phyloP scores from a whole-genome alignment of 2,329 filamentous ascomycete genomes.

The Alternaria infectoria region DNA sequence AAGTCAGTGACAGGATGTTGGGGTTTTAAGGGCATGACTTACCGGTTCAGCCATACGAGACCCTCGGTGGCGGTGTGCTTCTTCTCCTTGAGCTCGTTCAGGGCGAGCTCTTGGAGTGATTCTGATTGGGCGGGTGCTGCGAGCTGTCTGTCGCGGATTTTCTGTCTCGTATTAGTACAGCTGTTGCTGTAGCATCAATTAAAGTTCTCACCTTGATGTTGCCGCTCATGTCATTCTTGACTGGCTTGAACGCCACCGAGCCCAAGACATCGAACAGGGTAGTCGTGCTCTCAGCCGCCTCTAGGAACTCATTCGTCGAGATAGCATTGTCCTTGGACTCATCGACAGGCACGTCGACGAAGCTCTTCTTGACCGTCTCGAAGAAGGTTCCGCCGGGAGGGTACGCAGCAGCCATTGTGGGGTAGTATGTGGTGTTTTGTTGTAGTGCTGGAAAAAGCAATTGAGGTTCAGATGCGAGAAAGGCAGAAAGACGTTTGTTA shows the following conservation, averaged over 20 bases:
- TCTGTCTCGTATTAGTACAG: constrained; percentile 59
- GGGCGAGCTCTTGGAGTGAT: constrained; percentile 82
- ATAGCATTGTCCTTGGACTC: constrained; percentile 77
- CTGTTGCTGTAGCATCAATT: neutral
- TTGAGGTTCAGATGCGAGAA: neutral
- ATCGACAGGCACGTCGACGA: constrained; percentile 80
- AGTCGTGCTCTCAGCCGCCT: constrained; percentile 85
- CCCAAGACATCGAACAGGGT: constrained; percentile 77
- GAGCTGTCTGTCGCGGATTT: constrained; percentile 83
- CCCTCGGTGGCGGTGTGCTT: constrained; percentile 90
- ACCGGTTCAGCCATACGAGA: constrained; percentile 89
- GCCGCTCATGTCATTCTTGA: constrained; percentile 88
- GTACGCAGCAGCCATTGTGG: constrained; percentile 37
- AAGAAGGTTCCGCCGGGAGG: constrained; percentile 79
- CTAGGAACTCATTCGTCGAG: constrained; percentile 84
- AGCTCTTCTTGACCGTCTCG: constrained; percentile 82
- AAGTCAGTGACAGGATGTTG: no score
- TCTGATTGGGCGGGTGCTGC: constrained; percentile 79
- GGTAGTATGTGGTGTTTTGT: neutral
- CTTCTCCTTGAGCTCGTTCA: constrained; percentile 87
- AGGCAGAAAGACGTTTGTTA: constrained; percentile 1
- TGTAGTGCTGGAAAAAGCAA: neutral
- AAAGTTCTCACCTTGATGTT: constrained; percentile 77
- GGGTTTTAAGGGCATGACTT: constrained; percentile 22
- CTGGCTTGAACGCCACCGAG: constrained; percentile 79